Evolutionary conservation across 2,329 filamentous ascomycete species (phyloP), one percentile per base, ranked within the genome.

Genomic region (Cercospora sp.): DNA sequence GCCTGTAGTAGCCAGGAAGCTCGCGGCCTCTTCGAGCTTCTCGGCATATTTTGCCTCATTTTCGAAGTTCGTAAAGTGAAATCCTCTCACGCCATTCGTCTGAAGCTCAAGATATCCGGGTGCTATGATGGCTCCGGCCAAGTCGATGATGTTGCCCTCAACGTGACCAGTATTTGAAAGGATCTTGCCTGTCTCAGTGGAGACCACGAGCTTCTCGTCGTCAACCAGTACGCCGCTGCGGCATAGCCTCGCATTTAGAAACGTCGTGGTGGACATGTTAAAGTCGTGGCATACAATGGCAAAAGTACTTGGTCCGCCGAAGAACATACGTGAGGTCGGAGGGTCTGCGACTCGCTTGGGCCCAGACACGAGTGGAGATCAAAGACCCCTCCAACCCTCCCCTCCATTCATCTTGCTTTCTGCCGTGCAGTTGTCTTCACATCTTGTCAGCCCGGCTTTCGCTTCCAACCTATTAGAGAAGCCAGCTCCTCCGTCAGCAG

Each of bases 41-140:
- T 74, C 73, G 45, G 72, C 73, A 74, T 85, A 86, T 66, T 76
- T 77, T 40, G 75, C 70, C 24, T 78, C 74, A 57, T 84, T 77
- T 5, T 81, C 76, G 68, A 81, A 85, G 66, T 84, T 81, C 1
- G 85, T 85, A 67, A 86, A 87, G 71, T 87, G 85, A 62, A 86
- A 86, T 1, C 84, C 84, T 74, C 82, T 80, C 60, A 82, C 77
- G 62, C 84, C 83, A 72, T 87, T 87, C 1, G 83, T 86, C 68
- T 87, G 85, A 5, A 87, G 75, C 68, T 87, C 85, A 24, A 87
- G 77, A 71, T 85, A 86, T 3, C 85, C 86, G 9, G 85, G 85
- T 21, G 69, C 67, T 10, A 71, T 30, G 16, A 67, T 69, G 3
- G 62, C 66, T 24, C 64, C 63, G 1, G 59, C 12, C 5, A 68